Percentiles rank a stretch among this genome's conserved stretches.
These are phyloP conservation scores for Isatis lusitanica DNA, from an alignment of 441 rosid species.

Conservation along the genomic window DNA sequence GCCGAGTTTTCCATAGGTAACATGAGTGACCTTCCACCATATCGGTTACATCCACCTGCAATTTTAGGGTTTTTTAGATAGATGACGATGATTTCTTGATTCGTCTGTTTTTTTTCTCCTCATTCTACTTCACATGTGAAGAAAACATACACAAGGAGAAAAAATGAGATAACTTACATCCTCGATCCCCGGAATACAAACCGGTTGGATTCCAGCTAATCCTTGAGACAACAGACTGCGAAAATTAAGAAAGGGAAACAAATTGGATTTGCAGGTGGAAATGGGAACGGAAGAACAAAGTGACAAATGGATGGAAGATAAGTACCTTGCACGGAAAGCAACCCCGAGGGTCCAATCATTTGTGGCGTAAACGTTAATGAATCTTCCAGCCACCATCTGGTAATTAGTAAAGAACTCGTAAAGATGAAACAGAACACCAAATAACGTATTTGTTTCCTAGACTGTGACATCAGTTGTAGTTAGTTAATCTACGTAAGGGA, in stretches of 20 bases:
- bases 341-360: constrained; percentile 88
- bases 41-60: constrained; percentile 31
- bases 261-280: not conserved
- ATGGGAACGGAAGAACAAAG: not conserved
- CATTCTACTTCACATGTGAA: not conserved
- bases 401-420: not conserved
- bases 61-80: not conserved
- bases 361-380: constrained; percentile 72
- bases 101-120: not conserved
- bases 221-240: constrained; percentile 78
- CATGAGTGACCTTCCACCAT: constrained; percentile 44
- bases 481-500: too few species aligned
- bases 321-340: constrained; percentile 86
- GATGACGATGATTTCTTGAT: not conserved
- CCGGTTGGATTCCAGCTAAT: constrained; percentile 86
- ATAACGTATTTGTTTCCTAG: not conserved
- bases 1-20: constrained; percentile 54
- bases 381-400: constrained; percentile 93
- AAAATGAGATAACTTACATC: constrained; percentile 45
- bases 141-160: not conserved
- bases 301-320: not conserved
- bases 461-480: not conserved
- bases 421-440: not conserved
- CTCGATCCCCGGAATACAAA: constrained; percentile 59
- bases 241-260: not conserved